Base-by-base conservation (phyloP, 202 grass and related monocot species). In the Miscanthus sacchariflorus region DNA sequence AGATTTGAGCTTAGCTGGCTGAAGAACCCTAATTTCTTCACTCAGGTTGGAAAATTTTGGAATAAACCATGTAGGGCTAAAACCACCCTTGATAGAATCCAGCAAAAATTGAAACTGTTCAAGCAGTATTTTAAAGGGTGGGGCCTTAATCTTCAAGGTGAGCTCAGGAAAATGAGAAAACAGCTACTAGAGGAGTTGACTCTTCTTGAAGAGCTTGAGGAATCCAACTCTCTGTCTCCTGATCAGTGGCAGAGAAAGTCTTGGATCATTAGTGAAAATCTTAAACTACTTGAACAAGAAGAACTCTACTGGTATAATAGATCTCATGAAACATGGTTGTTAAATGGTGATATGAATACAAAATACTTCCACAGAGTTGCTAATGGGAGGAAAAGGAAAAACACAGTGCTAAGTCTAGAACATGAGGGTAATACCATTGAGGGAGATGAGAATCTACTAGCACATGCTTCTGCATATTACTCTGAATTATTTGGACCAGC, bases 391-490 rank as follows among this genome's bases (percentile, higher is more conserved):
- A 70, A 70, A 39, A 38, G 14, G 15, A 70, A 70, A 9, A 70
- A 70, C 1, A 19, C 5, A 0, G 19, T 70, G 0, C 5, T 19
- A 0, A 9, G 6, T 0, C 1, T 70, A 0, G 0, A 9, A 0
- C 0, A 39, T 0, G 17, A 7, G 1, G 68, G 15, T 2, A 1
- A 4, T 0, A 1, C 0, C 0, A 19, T 70, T 3, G 68, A 70
- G 1, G 14, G 6, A 0, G 15, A 19, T 39, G 15, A 38, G 1
- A 7, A 19, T 4, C 6, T 70, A 0, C 0, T 70, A 0, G 2
- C 2, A 0, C 68, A 39, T 9, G 68, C 68, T 1, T 18, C 68
- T 8, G 13, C 18, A 1, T 38, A 39, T 1, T 70, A 38, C 14
- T 18, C 12, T 19, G 6, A 19, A 0, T 14, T 39, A 0, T 70